phyloP scores from a whole-genome alignment of 164 flowering plant genomes.

The Houttuynia cordata region DNA sequence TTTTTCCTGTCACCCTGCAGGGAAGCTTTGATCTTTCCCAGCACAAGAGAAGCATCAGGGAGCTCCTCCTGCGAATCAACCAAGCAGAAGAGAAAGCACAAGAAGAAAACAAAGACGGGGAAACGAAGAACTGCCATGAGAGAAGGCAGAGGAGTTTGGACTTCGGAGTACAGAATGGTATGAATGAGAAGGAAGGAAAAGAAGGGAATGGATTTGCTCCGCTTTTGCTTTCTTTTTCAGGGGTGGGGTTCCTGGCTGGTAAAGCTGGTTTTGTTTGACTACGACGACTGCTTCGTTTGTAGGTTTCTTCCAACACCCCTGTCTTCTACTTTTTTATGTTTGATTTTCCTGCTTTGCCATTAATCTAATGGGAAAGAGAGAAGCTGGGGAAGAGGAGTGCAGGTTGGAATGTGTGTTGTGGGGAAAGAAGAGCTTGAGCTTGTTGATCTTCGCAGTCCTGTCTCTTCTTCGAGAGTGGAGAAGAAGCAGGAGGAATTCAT shows the following conservation, averaged over 20 bases:
- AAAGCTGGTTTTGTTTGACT: constrained; percentile 7
- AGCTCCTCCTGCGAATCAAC: not conserved
- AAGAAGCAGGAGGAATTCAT: too few species aligned
- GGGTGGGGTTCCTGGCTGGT: constrained; percentile 1
- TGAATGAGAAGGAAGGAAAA: not conserved
- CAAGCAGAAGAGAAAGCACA: not conserved
- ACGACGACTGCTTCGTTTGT: not conserved
- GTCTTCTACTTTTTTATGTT: not conserved
- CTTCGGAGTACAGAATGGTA: not conserved
- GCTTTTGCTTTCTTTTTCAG: not conserved
- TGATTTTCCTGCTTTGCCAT: not conserved
- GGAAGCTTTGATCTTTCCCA: constrained; percentile 58
- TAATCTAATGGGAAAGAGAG: not conserved
- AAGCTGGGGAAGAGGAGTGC: not conserved
- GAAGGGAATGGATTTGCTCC: not conserved
- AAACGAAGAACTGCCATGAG: constrained; percentile 3
- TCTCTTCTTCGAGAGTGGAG: not conserved
- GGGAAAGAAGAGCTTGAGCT: not conserved
- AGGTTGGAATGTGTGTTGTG: not conserved
- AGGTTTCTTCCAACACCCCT: not conserved
- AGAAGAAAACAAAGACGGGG: not conserved
- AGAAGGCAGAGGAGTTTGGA: not conserved
- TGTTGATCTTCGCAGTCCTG: not conserved
- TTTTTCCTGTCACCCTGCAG: constrained; percentile 53
- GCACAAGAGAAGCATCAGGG: constrained; percentile 54